Base-by-base conservation (phyloP, 2,329 filamentous ascomycete genomes). In the Teratosphaeria pseudoeucalypti region DNA sequence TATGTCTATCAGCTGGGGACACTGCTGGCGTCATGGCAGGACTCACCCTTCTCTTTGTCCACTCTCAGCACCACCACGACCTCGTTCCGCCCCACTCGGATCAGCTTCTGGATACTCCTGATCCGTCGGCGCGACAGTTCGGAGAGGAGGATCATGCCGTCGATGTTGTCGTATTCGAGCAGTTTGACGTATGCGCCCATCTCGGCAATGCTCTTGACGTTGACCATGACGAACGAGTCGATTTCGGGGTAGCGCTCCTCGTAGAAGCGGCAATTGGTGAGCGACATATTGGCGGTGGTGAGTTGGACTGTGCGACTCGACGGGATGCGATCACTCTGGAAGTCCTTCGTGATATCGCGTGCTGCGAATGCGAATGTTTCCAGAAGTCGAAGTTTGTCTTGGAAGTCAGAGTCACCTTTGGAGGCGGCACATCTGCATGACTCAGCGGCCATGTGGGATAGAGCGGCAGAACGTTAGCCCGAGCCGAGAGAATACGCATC, bases 121-220 rank as follows among this genome's bases (percentile, higher is more conserved):
- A 99, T 99, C 87, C 94, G 94, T 84, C 94, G 85, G 82, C 94
- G 86, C 61, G 95, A 99, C 65, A 99, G 85, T 78, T 99, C 94
- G 71, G 90, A 96, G 66, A 99, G 90, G 67, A 99, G 81, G 72
- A 99, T 99, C 95, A 99, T 99, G 85, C 94, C 94, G 75, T 99
- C 95, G 72, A 99, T 99, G 80, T 97, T 96, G 79, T 99, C 94
- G 79, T 99, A 99, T 80, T 99, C 94, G 70, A 99, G 87, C 59
- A 99, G 87, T 81, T 99, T 99, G 73, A 99, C 95, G 76, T 99
- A 99, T 71, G 95, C 94, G 76, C 94, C 94, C 95, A 99, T 99
- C 79, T 99, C 95, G 76, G 94, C 94, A 74, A 99, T 99, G 89
- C 96, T 91, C 85, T 96, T 95, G 71, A 97, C 94, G 78, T 97